phyloP scores from a whole-genome alignment of 208 protist species.

The Trichomonas gallinae region DNA sequence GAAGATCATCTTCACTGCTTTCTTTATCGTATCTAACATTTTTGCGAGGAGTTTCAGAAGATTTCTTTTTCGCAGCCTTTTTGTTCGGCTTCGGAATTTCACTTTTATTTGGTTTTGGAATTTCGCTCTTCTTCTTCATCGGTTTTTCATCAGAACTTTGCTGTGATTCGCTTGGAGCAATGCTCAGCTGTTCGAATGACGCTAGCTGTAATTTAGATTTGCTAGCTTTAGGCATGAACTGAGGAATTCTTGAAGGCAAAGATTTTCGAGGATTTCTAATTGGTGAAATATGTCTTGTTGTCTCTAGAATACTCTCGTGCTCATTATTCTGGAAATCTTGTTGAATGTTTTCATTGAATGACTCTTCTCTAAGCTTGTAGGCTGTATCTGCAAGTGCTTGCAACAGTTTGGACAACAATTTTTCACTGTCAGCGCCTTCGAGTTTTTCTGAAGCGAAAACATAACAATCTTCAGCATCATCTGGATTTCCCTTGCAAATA shows the following conservation, averaged over 20 bases:
- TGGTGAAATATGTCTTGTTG: neutral
- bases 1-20: neutral
- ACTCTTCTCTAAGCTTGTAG: neutral
- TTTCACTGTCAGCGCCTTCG: neutral
- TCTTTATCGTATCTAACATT: neutral
- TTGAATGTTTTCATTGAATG: neutral
- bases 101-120: neutral
- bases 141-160: neutral
- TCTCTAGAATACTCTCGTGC: neutral
- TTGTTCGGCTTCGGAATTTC: too few relatives aligned
- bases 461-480: neutral
- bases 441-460: neutral
- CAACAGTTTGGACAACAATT: neutral
- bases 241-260: neutral
- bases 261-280: neutral
- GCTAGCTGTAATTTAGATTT: neutral
- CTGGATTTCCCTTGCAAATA: neutral
- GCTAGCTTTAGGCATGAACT: neutral
- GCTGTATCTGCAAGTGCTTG: neutral
- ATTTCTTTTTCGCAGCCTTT: too few relatives aligned
- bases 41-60: too few relatives aligned
- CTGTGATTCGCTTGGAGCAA: neutral
- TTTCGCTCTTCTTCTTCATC: neutral
- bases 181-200: neutral
- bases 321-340: neutral